Percentiles rank a stretch among this genome's conserved stretches.
phyloP scores from a whole-genome alignment of 305 asterid genomes.

The Solanum hybrid region DNA sequence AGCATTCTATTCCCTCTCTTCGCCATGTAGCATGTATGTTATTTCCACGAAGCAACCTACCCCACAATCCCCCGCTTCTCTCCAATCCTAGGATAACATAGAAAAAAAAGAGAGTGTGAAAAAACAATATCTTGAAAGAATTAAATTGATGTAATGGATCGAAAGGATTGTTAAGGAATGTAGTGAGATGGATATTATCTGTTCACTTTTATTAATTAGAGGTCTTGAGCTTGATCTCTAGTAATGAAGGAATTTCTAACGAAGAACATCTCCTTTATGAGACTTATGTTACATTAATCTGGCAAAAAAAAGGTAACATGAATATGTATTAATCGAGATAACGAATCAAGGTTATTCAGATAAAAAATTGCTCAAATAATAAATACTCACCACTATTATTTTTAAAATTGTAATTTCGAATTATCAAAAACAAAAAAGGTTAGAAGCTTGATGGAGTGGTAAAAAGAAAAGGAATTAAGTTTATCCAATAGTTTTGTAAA shows the following conservation, averaged over 20 bases:
- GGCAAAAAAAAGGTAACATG: too few species aligned
- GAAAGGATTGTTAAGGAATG: not conserved
- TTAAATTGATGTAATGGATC: not conserved
- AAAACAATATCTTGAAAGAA: not conserved
- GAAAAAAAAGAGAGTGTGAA: not conserved
- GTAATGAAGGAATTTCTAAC: not conserved
- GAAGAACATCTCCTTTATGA: not conserved
- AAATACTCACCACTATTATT: not conserved
- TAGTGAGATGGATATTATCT: not conserved
- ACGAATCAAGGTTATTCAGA: not conserved
- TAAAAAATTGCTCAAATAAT: not conserved
- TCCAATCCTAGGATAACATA: not conserved
- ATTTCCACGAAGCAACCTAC: not conserved
- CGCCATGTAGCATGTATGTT: not conserved
- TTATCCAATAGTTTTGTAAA: not conserved
- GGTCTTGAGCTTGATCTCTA: rapidly evolving
- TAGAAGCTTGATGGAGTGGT: not conserved
- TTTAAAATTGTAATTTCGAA: not conserved
- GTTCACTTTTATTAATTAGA: not conserved
- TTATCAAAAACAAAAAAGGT: not conserved
- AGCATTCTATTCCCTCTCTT: not conserved
- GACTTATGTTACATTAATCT: not conserved
- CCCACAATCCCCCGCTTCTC: not conserved
- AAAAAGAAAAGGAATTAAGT: not conserved
- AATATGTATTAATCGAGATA: not conserved